Base-by-base conservation (phyloP, 164 flowering plant species). In the Buxus sempervirens region DNA sequence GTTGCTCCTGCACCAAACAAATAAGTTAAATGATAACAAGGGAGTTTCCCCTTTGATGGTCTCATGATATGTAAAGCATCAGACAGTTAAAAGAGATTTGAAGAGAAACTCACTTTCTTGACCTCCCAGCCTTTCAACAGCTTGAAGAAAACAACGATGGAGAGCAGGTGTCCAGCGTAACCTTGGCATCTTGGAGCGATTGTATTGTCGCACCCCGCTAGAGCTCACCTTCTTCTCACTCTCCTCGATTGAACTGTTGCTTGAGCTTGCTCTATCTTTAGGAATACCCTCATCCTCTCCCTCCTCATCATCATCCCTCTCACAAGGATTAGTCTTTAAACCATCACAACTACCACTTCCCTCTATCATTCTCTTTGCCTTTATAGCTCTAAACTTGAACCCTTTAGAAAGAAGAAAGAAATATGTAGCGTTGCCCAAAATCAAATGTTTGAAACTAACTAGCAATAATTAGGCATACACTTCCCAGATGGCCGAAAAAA, bases 51-150 rank as follows among this genome's bases (percentile, higher is more conserved):
- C 55, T 18, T n/a, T 58, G 26, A 56, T 23, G 58, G 13, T 15
- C n/a, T n/a, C 51, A 45, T 45, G 13, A 15, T 15, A 32, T 32
- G 38, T 7, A 32, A 45, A 45, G 5, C 51, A 45, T 10, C 51
- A 4, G 1, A 45, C 18, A 45, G 51, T 45, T 6, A 45, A 45
- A 1, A 45, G 51, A 45, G 5, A n/a, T 45, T 45, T 45, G 18
- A 32, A 32, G 38, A 7, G 12, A 15, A 61, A 65, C 68, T 58
- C 63, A 71, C 74, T 75, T 58, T 63, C 72, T 53, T 68, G 75
- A 60, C 74, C 68, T 7, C 75, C 78, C 5, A 75, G 72, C 60
- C 66, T 63, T 55, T 67, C 75, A 7, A 75, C 72, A 14, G 78
- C 78, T 45, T 56, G 72, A 61, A 75, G 69, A 54, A 75, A 75